Conservation (phyloP, 345 rosid species). For the Durio zibethinus region DNA sequence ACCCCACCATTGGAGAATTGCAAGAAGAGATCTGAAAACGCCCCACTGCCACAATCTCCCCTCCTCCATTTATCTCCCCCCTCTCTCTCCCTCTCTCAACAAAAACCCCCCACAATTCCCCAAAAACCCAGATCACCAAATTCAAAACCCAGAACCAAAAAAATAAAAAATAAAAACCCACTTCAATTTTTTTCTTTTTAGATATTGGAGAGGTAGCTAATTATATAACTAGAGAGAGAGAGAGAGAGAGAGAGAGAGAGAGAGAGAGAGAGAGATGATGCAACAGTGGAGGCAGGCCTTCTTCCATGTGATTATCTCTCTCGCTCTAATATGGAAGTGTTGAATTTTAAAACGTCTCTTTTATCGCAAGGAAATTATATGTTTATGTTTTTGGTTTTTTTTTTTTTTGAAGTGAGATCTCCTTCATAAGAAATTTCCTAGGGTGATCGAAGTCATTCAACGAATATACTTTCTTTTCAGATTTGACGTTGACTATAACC, state of each 20-base stretch:
- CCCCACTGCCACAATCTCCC: constrained; percentile 53
- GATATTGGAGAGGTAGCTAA: constrained; percentile 15
- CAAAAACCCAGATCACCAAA: constrained; percentile 17
- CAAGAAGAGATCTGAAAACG: constrained; percentile 82
- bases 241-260: constrained; percentile 21
- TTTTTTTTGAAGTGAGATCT: not conserved
- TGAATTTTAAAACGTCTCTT: constrained; percentile 34
- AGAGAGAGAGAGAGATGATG: constrained; percentile 30
- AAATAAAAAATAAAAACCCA: constrained; percentile 23
- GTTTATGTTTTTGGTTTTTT: not conserved
- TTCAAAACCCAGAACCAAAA: constrained; percentile 8
- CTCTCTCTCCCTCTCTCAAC: not conserved
- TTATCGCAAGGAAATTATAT: constrained; percentile 21
- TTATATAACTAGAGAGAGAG: not conserved
- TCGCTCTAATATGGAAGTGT: constrained; percentile 11
- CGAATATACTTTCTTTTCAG: not conserved
- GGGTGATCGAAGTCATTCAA: constrained; percentile 4
- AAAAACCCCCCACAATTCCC: not conserved
- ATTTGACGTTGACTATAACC: constrained; percentile 6
- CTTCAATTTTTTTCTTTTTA: constrained; percentile 4
- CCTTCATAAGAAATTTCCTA: not conserved
- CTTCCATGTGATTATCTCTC: constrained; percentile 40
- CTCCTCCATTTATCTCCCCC: constrained; percentile 60
- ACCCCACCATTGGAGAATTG: constrained; percentile 97
- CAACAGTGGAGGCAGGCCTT: constrained; percentile 42